Evolutionary conservation across 495 filamentous ascomycete species (phyloP).

Genomic region (Talaromyces nanjingensis): DNA sequence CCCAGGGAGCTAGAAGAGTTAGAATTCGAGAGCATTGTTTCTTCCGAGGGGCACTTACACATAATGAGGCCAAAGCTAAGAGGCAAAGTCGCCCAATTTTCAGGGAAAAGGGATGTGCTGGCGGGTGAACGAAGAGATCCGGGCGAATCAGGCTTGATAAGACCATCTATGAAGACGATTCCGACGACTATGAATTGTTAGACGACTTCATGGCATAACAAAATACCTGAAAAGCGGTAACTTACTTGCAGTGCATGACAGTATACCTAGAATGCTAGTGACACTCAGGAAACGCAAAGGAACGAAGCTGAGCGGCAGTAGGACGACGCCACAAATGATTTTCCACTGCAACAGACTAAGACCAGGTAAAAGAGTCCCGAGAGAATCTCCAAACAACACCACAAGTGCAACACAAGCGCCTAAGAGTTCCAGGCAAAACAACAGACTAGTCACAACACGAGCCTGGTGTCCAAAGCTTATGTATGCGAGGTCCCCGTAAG

Average conservation of each 20-base stretch:
- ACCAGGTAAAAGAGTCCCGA: constrained; percentile 71
- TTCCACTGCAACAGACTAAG: constrained; percentile 75
- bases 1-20: constrained; percentile 63
- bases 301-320: constrained; percentile 79
- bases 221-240: constrained; percentile 12
- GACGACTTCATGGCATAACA: not conserved
- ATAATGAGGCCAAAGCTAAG: constrained; percentile 91
- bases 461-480: constrained; percentile 83
- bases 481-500: constrained; percentile 91
- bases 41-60: constrained; percentile 45
- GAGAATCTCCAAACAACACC: constrained; percentile 87
- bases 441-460: constrained; percentile 68
- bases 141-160: constrained; percentile 70
- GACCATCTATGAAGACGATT: constrained; percentile 76
- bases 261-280: constrained; percentile 83
- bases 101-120: constrained; percentile 63
- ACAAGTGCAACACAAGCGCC: constrained; percentile 87
- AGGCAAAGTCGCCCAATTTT: constrained; percentile 84
- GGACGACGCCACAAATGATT: constrained; percentile 69
- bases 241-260: constrained; percentile 81
- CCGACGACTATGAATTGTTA: constrained; percentile 55
- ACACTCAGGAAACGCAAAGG: constrained; percentile 81
- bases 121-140: constrained; percentile 85
- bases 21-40: not conserved
- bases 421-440: constrained; percentile 85